Evolutionary conservation across 1,284 basidiomycete species (phyloP).

Genomic region (Boletus albobrunnescens): DNA sequence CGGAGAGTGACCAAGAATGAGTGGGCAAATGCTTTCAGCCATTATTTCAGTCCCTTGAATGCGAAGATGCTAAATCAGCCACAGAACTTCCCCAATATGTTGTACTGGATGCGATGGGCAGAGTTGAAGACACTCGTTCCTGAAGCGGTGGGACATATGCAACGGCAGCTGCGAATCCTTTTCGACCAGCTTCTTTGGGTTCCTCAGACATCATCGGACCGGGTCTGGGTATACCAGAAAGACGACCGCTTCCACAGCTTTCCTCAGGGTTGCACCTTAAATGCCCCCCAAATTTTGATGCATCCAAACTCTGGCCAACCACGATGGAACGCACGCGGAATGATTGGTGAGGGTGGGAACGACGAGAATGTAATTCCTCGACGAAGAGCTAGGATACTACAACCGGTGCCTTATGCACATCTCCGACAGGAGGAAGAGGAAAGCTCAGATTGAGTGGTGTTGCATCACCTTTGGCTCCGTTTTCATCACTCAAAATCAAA

Average conservation of each 20-base stretch:
- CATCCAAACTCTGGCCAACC: neutral
- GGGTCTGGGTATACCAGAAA: constrained; percentile 1
- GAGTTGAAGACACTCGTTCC: neutral
- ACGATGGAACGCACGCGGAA: neutral
- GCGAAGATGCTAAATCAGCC: neutral
- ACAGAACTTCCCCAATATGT: constrained; percentile 2
- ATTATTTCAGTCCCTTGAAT: constrained; percentile 3
- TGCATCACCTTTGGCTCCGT: no score
- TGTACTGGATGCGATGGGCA: constrained; percentile 7
- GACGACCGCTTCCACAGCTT: constrained; percentile 1
- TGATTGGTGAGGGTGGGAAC: no score
- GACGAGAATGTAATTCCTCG: neutral
- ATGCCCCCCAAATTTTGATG: constrained; percentile 2
- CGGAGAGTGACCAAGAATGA: neutral
- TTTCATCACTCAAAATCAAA: no score
- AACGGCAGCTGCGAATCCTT: neutral
- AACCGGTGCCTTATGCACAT: neutral
- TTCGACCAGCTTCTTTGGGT: constrained; percentile 9
- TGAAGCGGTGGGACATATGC: neutral
- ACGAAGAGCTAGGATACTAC: neutral
- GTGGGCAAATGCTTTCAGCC: constrained; percentile 1
- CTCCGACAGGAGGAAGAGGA: neutral
- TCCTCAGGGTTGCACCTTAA: neutral
- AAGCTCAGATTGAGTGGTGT: neutral
- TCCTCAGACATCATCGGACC: constrained; percentile 3